These are phyloP conservation scores for Platanus orientalis DNA, from an alignment of 164 flowering plant genomes.

Conservation along the genomic window DNA sequence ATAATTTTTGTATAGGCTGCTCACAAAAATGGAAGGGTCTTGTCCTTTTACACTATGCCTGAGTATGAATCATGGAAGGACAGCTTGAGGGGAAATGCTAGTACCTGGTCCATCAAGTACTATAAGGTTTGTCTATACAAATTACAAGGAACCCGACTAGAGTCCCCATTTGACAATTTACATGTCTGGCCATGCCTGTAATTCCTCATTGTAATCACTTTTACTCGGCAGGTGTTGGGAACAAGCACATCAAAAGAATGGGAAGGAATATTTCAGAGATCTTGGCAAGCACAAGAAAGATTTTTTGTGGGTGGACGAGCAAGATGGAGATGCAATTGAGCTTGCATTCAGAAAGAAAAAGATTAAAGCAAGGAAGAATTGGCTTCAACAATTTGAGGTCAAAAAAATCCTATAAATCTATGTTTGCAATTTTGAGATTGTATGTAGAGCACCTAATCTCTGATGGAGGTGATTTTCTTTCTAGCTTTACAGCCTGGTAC, in stretches of 20 bases:
- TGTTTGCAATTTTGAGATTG: no score
- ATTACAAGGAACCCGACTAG: neutral
- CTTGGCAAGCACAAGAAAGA: constrained; percentile 73
- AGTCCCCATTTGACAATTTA: neutral
- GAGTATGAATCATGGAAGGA: constrained; percentile 84
- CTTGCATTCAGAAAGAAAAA: constrained; percentile 96
- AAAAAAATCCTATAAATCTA: neutral
- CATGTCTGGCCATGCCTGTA: no score
- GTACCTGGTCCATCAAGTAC: constrained; percentile 81
- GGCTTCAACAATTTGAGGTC: constrained; percentile 70
- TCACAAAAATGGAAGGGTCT: constrained; percentile 40
- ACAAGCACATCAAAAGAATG: constrained; percentile 84
- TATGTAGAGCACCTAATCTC: no score
- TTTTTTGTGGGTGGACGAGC: constrained; percentile 67
- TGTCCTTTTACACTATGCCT: constrained; percentile 81
- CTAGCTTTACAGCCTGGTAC: constrained; percentile 69
- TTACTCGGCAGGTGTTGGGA: constrained; percentile 69
- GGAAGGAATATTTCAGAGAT: constrained; percentile 62
- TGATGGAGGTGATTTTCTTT: neutral
- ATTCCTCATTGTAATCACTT: neutral
- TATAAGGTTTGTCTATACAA: constrained; percentile 67
- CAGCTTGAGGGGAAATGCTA: constrained; percentile 51
- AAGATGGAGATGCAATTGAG: constrained; percentile 91
- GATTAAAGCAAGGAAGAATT: constrained; percentile 66
- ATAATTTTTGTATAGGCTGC: constrained; percentile 55